These are phyloP conservation scores for Fusarium goolgardi DNA, from an alignment of 2,329 filamentous ascomycete genomes.

Conservation along the genomic window DNA sequence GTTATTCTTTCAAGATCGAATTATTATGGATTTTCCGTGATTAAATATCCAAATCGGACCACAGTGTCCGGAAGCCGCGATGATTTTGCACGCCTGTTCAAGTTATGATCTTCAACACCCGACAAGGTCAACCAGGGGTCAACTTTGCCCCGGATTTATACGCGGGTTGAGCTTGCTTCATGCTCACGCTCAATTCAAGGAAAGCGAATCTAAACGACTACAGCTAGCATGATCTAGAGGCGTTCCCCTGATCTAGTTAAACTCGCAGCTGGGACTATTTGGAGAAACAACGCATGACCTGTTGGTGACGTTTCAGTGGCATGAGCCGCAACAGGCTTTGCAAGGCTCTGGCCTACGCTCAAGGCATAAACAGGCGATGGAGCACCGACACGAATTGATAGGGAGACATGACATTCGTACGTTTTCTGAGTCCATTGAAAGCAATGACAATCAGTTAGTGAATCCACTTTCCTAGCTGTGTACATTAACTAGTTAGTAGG, in stretches of 20 bases:
- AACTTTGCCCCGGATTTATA: constrained; percentile 26
- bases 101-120: constrained; percentile 26
- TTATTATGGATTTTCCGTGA: neutral
- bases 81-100: neutral
- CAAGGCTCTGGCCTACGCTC: constrained; percentile 28
- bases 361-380: constrained; percentile 30
- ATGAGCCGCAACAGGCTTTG: constrained; percentile 39
- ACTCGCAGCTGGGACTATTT: neutral
- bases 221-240: constrained; percentile 10
- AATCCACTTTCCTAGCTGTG: neutral
- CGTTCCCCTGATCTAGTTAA: neutral
- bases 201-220: constrained; percentile 17
- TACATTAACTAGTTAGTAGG: too few relatives aligned
- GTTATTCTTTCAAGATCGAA: neutral
- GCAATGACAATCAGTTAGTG: constrained; percentile 4
- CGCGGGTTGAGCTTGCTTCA: constrained; percentile 15
- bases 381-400: constrained; percentile 22
- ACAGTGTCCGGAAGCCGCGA: constrained; percentile 1
- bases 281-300: constrained; percentile 37
- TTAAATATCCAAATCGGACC: neutral
- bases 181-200: neutral
- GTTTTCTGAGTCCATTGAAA: constrained; percentile 31
- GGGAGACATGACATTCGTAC: constrained; percentile 30
- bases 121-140: constrained; percentile 24
- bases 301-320: constrained; percentile 45